Percentiles rank a stretch among this genome's conserved stretches.
Conservation (phyloP, 1,139 yeast genomes). For the Hansenula lynferdii region DNA sequence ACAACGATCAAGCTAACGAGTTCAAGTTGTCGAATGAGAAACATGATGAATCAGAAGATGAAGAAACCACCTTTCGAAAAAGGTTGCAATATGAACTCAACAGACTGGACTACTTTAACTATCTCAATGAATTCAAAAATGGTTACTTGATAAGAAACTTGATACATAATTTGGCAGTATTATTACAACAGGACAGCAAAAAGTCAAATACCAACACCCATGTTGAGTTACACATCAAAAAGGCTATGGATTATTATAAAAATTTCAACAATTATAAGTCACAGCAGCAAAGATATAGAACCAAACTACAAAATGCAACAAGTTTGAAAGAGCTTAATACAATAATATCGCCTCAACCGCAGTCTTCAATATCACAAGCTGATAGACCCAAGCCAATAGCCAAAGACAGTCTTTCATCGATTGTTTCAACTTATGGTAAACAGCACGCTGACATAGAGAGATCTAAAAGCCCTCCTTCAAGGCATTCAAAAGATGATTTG, state of each 20-base stretch:
- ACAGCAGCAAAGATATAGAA: conserved; percentile 6
- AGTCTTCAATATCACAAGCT: conserved; percentile 1
- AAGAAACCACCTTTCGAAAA: conserved; percentile 55
- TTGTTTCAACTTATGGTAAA: background rate
- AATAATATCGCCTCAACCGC: background rate
- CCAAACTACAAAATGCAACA: conserved; percentile 1
- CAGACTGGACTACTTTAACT: conserved; percentile 68
- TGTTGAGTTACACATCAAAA: conserved; percentile 1
- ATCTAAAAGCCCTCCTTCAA: background rate
- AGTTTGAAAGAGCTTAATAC: conserved; percentile 3
- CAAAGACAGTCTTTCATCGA: background rate
- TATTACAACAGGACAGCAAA: conserved; percentile 6
- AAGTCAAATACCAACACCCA: background rate
- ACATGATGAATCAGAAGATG: conserved; percentile 34
- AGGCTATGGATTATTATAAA: conserved; percentile 9
- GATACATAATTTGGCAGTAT: conserved; percentile 8
- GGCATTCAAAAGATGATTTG: background rate
- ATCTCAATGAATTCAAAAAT: conserved; percentile 41
- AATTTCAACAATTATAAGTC: conserved; percentile 9
- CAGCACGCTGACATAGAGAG: too few species aligned
- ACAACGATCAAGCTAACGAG: conserved; percentile 52
- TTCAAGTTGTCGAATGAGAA: conserved; percentile 73
- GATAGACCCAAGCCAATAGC: conserved; percentile 4
- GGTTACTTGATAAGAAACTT: conserved; percentile 18
- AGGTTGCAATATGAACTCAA: conserved; percentile 61